Conservation (phyloP, 192 early-diverging fungal species). For the Entrophospora sp. region DNA sequence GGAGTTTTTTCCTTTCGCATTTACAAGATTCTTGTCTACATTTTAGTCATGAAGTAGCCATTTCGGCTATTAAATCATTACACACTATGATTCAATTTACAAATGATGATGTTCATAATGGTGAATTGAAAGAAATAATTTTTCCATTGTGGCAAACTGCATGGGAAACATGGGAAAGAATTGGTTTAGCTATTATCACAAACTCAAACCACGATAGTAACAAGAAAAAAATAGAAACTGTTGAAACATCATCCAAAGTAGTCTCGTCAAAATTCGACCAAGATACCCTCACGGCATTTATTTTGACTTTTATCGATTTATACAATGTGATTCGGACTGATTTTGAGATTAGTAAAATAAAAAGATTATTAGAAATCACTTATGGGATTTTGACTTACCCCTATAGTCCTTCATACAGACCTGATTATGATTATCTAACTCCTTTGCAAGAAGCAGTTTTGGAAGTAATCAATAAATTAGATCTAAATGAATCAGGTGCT, state of each 20-base stretch:
- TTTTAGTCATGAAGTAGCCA: slow-evolving; percentile 66
- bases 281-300: slow-evolving; percentile 58
- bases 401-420: slow-evolving; percentile 41
- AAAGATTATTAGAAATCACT: slow-evolving; percentile 35
- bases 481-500: slow-evolving; percentile 23
- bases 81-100: slow-evolving; percentile 43
- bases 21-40: slow-evolving; percentile 58
- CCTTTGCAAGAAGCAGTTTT: slow-evolving; percentile 59
- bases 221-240: not conserved
- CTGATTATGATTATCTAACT: slow-evolving; percentile 49
- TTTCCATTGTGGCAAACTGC: slow-evolving; percentile 49
- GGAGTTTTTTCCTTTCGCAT: slow-evolving; percentile 62
- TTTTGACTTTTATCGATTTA: slow-evolving; percentile 53
- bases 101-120: slow-evolving; percentile 4
- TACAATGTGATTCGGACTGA: slow-evolving; percentile 43
- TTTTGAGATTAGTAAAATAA: slow-evolving; percentile 48
- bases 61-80: slow-evolving; percentile 65
- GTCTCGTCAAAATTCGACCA: slow-evolving; percentile 50
- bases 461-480: slow-evolving; percentile 34
- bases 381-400: slow-evolving; percentile 50
- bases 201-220: slow-evolving; percentile 12
- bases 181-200: slow-evolving; percentile 52
- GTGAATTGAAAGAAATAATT: slow-evolving; percentile 24
- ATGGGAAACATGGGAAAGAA: slow-evolving; percentile 65
- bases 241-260: not conserved